These are phyloP conservation scores for Neurospora hispaniola DNA, from an alignment of 495 filamentous ascomycete species.

Conservation along the genomic window DNA sequence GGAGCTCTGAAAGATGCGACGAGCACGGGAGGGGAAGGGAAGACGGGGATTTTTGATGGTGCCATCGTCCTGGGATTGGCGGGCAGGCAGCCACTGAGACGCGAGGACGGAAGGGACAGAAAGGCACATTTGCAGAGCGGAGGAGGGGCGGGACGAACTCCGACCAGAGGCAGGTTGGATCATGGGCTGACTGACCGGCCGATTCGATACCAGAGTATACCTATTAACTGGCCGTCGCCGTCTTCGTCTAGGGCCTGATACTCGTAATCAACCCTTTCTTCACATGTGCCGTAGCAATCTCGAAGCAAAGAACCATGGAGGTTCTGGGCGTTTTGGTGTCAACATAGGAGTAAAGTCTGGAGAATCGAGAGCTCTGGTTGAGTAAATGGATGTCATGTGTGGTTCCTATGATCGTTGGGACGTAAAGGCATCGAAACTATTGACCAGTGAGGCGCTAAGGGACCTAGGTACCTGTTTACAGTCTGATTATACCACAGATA, in stretches of 20 bases:
- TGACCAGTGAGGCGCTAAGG: not conserved
- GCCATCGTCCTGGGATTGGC: slow-evolving; percentile 21
- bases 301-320: not conserved
- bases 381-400: not conserved
- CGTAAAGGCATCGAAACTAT: not conserved
- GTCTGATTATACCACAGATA: not conserved
- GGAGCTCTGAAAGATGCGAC: slow-evolving; percentile 9
- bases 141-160: not conserved
- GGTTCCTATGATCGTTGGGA: not conserved
- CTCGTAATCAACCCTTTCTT: not conserved
- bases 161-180: not conserved
- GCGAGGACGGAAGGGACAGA: not conserved
- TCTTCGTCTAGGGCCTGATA: not conserved
- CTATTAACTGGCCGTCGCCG: not conserved
- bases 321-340: not conserved
- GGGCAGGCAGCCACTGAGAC: not conserved
- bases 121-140: not conserved
- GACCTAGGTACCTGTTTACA: not conserved
- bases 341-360: not conserved
- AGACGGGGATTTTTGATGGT: slow-evolving; percentile 20
- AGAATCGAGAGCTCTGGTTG: not conserved
- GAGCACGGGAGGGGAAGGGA: slow-evolving; percentile 23
- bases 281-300: not conserved
- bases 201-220: not conserved
- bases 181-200: not conserved